Base-by-base conservation (phyloP, 2,329 filamentous ascomycete genomes). In the Clonostachys byssicola region DNA sequence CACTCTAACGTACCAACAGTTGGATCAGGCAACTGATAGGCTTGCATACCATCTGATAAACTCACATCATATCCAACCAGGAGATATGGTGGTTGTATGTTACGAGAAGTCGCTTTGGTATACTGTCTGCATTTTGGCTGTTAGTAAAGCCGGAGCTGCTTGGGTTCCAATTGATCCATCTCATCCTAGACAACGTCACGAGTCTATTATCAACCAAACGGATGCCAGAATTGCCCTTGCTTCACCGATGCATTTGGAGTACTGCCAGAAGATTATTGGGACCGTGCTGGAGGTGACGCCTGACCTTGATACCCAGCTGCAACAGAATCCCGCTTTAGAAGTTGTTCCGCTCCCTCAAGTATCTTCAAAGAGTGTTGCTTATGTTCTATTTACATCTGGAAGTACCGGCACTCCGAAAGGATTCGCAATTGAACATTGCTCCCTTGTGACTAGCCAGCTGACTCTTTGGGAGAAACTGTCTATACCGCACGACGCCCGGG, bases 21-120 rank as follows among this genome's bases (percentile, higher is more conserved):
- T 72, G 3, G 66, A 72, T 40, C 48, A 51, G 1, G 54, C 63
- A n/a, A 71, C 71, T 1, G 65, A 63, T 36, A 49, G 57, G 1
- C 58, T 73, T n/a, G 70, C 70, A 5, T 52, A 54, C 14, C 54
- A 64, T 48, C 58, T 74, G 1, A 46, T 57, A 16, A 51, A 55
- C 7, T 51, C 39, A 12, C 18, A 34, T 12, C 34, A 18, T 12
- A 40, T 39, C 5, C 35, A 30, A 18, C 8, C 7, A 5, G 45
- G 41, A 34, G 35, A 30, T 9, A 17, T 41, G 7, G 40, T 49
- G 6, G 34, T 18, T 5, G 14, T 50, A 9, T 50, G 45, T 41
- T 52, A 47, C 23, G 48, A 44, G 23, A 52, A 50, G 18, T 47
- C 45, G 2, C 34, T 34, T 8, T 50, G 50, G 48, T 39, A 18